Evolutionary conservation across 202 grass and related monocot species (phyloP).

Genomic region (Zoysia matrella): DNA sequence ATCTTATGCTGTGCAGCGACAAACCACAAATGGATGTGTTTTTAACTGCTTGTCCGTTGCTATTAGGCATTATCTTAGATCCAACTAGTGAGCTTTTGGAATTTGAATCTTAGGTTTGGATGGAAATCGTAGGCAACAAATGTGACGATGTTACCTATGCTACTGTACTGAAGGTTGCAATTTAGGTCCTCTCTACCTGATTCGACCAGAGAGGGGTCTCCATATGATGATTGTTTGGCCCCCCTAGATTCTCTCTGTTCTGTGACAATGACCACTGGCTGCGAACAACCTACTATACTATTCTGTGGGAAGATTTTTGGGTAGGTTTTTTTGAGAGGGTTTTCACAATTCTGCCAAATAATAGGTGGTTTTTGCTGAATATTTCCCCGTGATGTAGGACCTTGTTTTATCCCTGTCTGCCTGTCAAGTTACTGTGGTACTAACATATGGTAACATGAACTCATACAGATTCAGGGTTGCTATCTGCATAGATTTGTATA

Average conservation of each 20-base stretch:
- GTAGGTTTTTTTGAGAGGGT: too few relatives aligned
- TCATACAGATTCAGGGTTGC: not conserved
- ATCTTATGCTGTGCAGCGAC: slow-evolving; percentile 33
- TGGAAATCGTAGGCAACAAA: slow-evolving; percentile 32
- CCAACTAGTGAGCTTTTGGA: not conserved
- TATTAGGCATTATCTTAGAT: slow-evolving; percentile 28
- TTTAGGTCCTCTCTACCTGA: slow-evolving; percentile 16
- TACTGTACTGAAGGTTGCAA: slow-evolving; percentile 23
- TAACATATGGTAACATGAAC: slow-evolving; percentile 5
- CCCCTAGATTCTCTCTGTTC: slow-evolving; percentile 51
- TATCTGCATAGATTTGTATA: slow-evolving; percentile 22
- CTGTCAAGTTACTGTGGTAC: slow-evolving; percentile 32
- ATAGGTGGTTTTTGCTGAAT: too few relatives aligned
- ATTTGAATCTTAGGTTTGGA: slow-evolving; percentile 1
- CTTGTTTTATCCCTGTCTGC: not conserved
- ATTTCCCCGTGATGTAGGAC: not conserved
- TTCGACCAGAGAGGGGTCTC: slow-evolving; percentile 27
- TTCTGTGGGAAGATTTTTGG: too few relatives aligned
- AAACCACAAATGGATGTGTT: not conserved
- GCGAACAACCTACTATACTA: not conserved
- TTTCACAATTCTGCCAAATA: too few relatives aligned
- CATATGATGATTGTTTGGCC: slow-evolving; percentile 45
- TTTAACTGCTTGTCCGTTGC: slow-evolving; percentile 31
- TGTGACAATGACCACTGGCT: not conserved
- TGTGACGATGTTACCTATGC: not conserved